Conservation (phyloP, 176 grass and related monocot genomes). For the Zoysia japonica region DNA sequence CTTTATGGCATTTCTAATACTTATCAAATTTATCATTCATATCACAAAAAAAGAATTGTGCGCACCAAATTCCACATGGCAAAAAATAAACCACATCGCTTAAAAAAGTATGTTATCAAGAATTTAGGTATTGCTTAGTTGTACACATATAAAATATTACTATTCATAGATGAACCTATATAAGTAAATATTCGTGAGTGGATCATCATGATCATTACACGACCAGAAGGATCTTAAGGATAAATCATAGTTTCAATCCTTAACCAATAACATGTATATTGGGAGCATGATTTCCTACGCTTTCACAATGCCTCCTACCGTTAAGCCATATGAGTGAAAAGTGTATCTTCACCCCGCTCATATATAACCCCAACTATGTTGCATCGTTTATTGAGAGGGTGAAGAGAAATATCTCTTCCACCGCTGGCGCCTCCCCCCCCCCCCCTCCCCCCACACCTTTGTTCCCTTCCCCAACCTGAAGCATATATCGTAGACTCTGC, state of each 20-base stretch:
- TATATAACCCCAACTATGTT: background rate
- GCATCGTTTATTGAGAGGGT: background rate
- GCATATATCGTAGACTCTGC: background rate
- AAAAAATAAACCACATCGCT: background rate
- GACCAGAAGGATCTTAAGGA: background rate
- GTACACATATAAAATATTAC: background rate
- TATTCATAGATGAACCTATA: background rate
- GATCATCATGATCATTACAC: background rate
- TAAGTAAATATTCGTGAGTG: background rate
- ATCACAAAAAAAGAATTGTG: background rate
- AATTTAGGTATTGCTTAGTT: background rate
- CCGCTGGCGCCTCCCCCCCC: background rate
- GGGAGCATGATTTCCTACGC: background rate
- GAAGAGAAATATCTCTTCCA: background rate
- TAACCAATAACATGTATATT: background rate
- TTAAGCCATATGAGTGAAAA: background rate
- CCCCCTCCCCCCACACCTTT: background rate
- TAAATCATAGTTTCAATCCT: background rate
- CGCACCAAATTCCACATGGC: too few species aligned
- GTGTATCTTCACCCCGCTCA: too few species aligned
- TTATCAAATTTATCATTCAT: background rate
- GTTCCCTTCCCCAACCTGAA: too few species aligned
- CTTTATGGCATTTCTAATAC: background rate
- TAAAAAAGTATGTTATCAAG: background rate
- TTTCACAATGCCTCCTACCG: background rate